Conservation (phyloP, 768 basidiomycete genomes). For the Pleurotus citrinopileatus region DNA sequence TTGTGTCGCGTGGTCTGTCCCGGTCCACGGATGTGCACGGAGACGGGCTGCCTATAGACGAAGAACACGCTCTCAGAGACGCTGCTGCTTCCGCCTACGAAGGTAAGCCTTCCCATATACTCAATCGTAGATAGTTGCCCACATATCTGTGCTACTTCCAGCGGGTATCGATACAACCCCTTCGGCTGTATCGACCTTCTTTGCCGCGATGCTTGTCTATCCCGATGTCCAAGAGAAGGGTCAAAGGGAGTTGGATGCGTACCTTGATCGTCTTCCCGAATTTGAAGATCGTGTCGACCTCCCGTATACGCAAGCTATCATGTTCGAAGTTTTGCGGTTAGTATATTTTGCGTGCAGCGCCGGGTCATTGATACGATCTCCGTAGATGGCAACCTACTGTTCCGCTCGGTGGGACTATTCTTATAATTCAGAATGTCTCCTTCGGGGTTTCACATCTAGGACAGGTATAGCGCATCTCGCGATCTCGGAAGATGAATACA, state of each 20-base stretch:
- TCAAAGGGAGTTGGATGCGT: not conserved
- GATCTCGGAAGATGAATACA: constrained; percentile 12
- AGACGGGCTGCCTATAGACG: not conserved
- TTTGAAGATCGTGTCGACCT: constrained; percentile 13
- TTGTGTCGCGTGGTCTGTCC: not conserved
- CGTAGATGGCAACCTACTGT: not conserved
- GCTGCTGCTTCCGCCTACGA: not conserved
- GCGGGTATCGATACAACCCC: constrained; percentile 7
- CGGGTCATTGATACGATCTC: not conserved
- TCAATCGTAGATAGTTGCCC: not conserved
- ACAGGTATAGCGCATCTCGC: constrained; percentile 11
- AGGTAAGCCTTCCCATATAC: not conserved
- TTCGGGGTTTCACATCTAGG: not conserved
- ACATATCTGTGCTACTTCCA: constrained; percentile 7
- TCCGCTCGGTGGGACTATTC: not conserved
- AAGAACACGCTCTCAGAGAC: not conserved
- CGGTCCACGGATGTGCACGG: too few relatives aligned
- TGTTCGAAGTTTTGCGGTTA: not conserved
- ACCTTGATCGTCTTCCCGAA: constrained; percentile 14
- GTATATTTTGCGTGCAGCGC: not conserved
- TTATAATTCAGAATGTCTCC: not conserved
- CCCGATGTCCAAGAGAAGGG: not conserved
- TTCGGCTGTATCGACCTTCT: not conserved
- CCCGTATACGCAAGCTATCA: constrained; percentile 8
- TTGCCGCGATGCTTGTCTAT: not conserved